Evolutionary conservation across 1,284 basidiomycete genomes (phyloP).

Genomic region (Sphaerobolus stellatus): DNA sequence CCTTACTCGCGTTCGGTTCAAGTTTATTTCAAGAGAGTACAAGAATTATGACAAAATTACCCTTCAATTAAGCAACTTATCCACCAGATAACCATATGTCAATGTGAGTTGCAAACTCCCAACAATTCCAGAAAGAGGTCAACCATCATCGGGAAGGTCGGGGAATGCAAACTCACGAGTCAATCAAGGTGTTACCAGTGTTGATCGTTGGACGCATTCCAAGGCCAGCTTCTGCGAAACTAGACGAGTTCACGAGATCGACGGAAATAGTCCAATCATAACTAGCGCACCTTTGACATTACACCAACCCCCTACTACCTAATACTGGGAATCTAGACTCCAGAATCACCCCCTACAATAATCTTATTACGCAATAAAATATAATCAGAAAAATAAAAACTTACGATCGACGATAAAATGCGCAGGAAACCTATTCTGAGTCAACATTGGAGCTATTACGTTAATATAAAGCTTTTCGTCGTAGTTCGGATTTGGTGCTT

Average conservation of each 20-base stretch:
- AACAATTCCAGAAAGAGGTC: no score
- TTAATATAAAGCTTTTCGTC: slow-evolving; percentile 23
- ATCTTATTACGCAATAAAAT: no score
- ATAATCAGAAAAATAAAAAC: not conserved
- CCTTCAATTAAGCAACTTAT: no score
- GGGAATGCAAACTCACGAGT: slow-evolving; percentile 13
- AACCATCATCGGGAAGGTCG: no score
- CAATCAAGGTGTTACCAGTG: slow-evolving; percentile 20
- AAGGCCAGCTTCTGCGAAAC: no score
- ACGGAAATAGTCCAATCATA: no score
- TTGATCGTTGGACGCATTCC: slow-evolving; percentile 17
- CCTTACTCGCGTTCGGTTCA: no score
- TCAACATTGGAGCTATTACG: slow-evolving; percentile 19
- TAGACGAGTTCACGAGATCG: no score
- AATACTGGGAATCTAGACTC: slow-evolving; percentile 17
- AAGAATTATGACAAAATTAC: no score
- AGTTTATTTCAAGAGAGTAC: no score
- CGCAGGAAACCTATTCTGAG: slow-evolving; percentile 17
- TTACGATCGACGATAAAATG: slow-evolving; percentile 22
- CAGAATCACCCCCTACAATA: slow-evolving; percentile 15
- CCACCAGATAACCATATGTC: no score
- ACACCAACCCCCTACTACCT: slow-evolving; percentile 21
- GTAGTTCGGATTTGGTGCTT: slow-evolving; percentile 21
- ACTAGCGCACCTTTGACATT: slow-evolving; percentile 21
- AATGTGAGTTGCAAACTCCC: no score